Evolutionary conservation across 345 rosid species (phyloP), one percentile per base, ranked within the genome.

Genomic region (Aquilaria sinensis): DNA sequence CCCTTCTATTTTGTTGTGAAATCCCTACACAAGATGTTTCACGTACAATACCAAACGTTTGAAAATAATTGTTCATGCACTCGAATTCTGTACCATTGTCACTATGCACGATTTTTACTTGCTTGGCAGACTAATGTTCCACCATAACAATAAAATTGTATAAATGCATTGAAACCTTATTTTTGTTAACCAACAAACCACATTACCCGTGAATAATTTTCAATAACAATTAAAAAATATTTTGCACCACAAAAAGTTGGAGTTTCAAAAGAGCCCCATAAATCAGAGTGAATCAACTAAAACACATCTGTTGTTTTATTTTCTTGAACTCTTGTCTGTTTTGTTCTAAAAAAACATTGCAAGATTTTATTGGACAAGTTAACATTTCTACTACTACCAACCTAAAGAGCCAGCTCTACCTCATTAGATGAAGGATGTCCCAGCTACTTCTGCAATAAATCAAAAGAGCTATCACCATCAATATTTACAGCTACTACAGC

Each of bases 231-330:
- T 73, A 64, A 43, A 31, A 73, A 69, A 54, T 64, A 62, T 23
- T 1, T 3, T 0, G 56, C 60, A 0, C 50, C 61, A 55, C 47
- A 62, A 0, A 48, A 6, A 41, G 66, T 6, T 0, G 47, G 5
- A 1, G 32, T 30, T 10, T 11, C 7, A 47, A 2, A 74, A 23
- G 1, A 23, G 23, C 23, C 23, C 23, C 23, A 23, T 23, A 23
- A 52, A 50, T 73, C 67, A 55, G 62, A 73, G 64, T 73, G 74
- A 1, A 69, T 66, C 10, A 70, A 6, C 2, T 66, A 53, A 70
- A 70, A 70, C 16, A 2, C 4, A 6, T 46, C 23, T 0, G 2
- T 34, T 0, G 69, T 45, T 60, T 69, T 74, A 51, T 49, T 65
- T 0, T 23, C 23, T 23, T 23, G 23, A 23, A 23, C 23, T 23